Conservation (phyloP, 768 basidiomycete species). For the Lactarius vividus region DNA sequence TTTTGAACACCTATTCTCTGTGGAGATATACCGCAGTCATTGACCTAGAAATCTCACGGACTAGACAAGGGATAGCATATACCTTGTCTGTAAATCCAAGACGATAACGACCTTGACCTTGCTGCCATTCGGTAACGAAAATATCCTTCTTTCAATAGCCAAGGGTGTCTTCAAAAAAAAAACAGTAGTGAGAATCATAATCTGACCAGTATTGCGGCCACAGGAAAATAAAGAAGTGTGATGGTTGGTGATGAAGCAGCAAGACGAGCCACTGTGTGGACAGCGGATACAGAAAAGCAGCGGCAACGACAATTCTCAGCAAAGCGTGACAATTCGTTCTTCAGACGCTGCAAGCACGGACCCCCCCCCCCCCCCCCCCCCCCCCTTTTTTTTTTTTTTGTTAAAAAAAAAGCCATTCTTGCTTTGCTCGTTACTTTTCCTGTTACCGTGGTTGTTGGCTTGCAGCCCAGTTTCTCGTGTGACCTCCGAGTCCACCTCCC, state of each 20-base stretch:
- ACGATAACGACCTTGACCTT: neutral
- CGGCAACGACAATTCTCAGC: neutral
- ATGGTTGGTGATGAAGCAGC: neutral
- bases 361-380: neutral
- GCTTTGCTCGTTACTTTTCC: neutral
- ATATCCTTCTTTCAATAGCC: neutral
- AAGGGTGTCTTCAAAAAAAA: neutral
- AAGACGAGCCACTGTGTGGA: neutral
- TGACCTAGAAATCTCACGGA: neutral
- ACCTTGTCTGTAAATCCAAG: neutral
- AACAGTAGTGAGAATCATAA: neutral
- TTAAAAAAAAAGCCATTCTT: neutral
- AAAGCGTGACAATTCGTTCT: neutral
- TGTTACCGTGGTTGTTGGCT: neutral
- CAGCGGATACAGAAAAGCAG: neutral
- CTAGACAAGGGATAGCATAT: neutral
- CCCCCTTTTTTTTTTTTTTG: no score
- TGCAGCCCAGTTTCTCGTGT: neutral
- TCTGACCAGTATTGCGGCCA: neutral
- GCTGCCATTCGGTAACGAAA: neutral
- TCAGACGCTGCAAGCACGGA: neutral
- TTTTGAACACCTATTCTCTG: neutral
- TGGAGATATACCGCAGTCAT: neutral
- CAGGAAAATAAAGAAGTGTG: slow-evolving; percentile 3
- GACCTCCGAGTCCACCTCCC: neutral